phyloP scores from a whole-genome alignment of 768 basidiomycete genomes.

The Fomitopsis serialis region DNA sequence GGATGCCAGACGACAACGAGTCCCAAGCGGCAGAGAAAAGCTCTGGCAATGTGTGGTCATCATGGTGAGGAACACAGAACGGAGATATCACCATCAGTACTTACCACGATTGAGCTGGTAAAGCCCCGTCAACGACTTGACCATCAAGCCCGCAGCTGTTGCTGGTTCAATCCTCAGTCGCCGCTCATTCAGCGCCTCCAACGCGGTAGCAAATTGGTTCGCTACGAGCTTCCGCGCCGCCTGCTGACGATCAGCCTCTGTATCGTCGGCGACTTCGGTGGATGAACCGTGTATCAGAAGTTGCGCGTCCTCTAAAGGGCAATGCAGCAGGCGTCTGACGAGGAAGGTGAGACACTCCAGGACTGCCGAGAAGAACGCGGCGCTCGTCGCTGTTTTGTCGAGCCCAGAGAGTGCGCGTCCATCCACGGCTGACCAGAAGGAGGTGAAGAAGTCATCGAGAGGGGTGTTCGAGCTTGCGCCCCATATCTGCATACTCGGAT shows the following conservation, averaged over 20 bases:
- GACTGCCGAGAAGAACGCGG: constrained; percentile 64
- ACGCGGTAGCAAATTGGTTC: constrained; percentile 41
- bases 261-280: not conserved
- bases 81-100: not conserved
- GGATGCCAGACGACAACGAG: constrained; percentile 29
- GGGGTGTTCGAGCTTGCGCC: constrained; percentile 17
- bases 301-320: constrained; percentile 10
- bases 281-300: constrained; percentile 1
- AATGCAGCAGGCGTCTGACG: constrained; percentile 33
- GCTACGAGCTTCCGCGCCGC: constrained; percentile 30
- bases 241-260: not conserved
- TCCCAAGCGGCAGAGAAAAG: constrained; percentile 50
- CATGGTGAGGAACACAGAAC: not conserved
- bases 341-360: constrained; percentile 69
- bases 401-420: constrained; percentile 58
- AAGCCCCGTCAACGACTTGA: constrained; percentile 32
- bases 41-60: constrained; percentile 20
- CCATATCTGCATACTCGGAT: constrained; percentile 18
- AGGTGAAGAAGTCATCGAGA: constrained; percentile 53
- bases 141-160: constrained; percentile 39
- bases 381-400: constrained; percentile 44
- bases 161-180: constrained; percentile 43
- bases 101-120: constrained; percentile 23
- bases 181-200: constrained; percentile 40
- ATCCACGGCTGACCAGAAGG: constrained; percentile 82